Conservation (phyloP, 495 filamentous ascomycete genomes). For the Aspergillus olivimuriae region DNA sequence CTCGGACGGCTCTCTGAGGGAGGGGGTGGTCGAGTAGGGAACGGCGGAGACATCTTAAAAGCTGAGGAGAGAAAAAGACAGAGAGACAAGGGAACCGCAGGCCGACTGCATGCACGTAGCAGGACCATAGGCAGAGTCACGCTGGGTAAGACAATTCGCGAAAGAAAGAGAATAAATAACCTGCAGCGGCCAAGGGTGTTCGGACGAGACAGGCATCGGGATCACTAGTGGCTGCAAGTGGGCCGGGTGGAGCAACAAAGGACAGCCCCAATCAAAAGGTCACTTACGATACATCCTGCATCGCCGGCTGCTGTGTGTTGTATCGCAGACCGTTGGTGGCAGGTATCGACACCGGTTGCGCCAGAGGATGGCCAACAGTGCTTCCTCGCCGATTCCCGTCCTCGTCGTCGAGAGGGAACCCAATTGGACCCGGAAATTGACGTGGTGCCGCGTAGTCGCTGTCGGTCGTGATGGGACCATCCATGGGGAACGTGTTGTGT, state of each 20-base stretch:
- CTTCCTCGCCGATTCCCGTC: slow-evolving; percentile 36
- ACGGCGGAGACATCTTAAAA: slow-evolving; percentile 8
- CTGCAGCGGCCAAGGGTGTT: slow-evolving; percentile 16
- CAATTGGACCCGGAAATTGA: slow-evolving; percentile 23
- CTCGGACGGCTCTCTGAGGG: too few relatives aligned
- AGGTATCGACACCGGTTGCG: slow-evolving; percentile 34
- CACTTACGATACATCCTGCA: slow-evolving; percentile 47
- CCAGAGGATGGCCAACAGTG: slow-evolving; percentile 28
- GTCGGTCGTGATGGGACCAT: slow-evolving; percentile 33
- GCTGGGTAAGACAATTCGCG: not conserved
- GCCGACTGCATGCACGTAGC: slow-evolving; percentile 12
- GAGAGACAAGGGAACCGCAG: slow-evolving; percentile 8
- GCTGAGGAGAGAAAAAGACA: too few relatives aligned
- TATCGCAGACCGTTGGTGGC: slow-evolving; percentile 43
- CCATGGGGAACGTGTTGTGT: slow-evolving; percentile 33
- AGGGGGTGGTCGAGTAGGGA: slow-evolving; percentile 7
- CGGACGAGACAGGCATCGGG: slow-evolving; percentile 30
- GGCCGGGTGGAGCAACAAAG: slow-evolving; percentile 29
- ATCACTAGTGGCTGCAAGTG: slow-evolving; percentile 32
- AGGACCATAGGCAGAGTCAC: slow-evolving; percentile 3
- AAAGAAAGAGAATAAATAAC: slow-evolving; percentile 15
- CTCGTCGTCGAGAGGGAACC: slow-evolving; percentile 37
- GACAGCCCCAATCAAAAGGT: slow-evolving; percentile 34
- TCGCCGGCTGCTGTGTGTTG: slow-evolving; percentile 36
- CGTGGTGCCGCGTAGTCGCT: slow-evolving; percentile 35